These are phyloP conservation scores for Talaromyces amestolkiae DNA, from an alignment of 2,329 filamentous ascomycete genomes.

Conservation along the genomic window DNA sequence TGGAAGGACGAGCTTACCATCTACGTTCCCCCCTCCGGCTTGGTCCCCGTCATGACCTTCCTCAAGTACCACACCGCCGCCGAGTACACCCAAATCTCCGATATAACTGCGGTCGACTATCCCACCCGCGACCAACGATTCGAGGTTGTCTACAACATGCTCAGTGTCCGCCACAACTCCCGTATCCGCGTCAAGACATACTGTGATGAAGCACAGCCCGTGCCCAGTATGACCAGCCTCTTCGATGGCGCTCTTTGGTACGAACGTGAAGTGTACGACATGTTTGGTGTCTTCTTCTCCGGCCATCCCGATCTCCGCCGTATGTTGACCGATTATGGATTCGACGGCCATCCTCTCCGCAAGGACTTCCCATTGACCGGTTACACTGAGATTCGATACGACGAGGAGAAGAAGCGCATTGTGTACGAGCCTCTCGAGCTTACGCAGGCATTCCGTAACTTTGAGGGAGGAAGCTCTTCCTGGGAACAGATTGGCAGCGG, in stretches of 20 bases:
- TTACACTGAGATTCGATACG: constrained; percentile 96
- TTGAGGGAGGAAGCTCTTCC: constrained; percentile 77
- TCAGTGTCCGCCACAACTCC: constrained; percentile 93
- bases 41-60: constrained; percentile 90
- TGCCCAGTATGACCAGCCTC: constrained; percentile 80
- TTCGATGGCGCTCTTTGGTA: constrained; percentile 99
- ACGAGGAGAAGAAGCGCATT: constrained; percentile 99
- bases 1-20: constrained; percentile 99
- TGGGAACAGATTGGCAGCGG: constrained; percentile 72
- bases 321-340: constrained; percentile 99
- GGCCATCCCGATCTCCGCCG: constrained; percentile 92
- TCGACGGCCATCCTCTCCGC: constrained; percentile 92
- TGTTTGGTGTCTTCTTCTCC: constrained; percentile 96
- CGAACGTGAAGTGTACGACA: constrained; percentile 94
- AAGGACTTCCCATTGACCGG: constrained; percentile 98
- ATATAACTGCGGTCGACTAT: constrained; percentile 93
- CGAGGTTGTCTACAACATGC: constrained; percentile 95
- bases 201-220: constrained; percentile 89
- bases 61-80: constrained; percentile 97
- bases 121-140: constrained; percentile 94
- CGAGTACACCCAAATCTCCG: constrained; percentile 90
- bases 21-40: constrained; percentile 82
- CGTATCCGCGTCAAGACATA: constrained; percentile 98
- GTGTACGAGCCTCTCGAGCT: constrained; percentile 96
- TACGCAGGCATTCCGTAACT: constrained; percentile 98